A percentile compares a stretch with the other conserved stretches of the same genome.
Conservation (phyloP, 495 filamentous ascomycete genomes). For the Thozetella sp. region DNA sequence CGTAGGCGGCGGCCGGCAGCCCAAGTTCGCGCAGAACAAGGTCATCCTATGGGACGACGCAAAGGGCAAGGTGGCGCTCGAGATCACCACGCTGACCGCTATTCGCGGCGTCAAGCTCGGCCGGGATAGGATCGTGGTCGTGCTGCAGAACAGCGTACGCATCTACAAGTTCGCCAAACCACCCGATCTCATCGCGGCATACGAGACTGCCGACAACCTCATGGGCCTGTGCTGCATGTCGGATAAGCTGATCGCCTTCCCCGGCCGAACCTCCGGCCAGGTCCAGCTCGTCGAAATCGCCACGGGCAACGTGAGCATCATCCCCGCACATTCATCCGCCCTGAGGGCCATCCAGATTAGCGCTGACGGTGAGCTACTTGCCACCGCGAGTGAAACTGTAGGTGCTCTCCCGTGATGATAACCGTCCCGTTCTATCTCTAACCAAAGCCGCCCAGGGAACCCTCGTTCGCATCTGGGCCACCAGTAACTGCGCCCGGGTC, state of each 20-base stretch:
- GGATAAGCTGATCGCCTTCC: constrained; percentile 73
- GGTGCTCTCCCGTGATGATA: constrained; percentile 6
- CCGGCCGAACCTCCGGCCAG: constrained; percentile 82
- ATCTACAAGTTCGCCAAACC: constrained; percentile 79
- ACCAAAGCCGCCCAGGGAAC: constrained; percentile 62
- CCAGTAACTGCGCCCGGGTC: constrained; percentile 73
- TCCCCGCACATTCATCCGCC: constrained; percentile 83
- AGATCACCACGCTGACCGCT: constrained; percentile 54
- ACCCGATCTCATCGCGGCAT: constrained; percentile 71
- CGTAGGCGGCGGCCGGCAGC: constrained; percentile 84
- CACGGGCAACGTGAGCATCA: constrained; percentile 87
- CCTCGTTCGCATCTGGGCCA: constrained; percentile 81
- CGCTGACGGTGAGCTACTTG: constrained; percentile 77
- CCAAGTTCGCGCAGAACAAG: constrained; percentile 88
- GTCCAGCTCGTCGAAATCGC: constrained; percentile 87
- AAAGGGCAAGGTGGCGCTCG: constrained; percentile 71
- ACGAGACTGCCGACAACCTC: constrained; percentile 87
- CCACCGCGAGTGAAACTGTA: constrained; percentile 89
- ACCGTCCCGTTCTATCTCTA: neutral
- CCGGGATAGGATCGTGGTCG: constrained; percentile 77
- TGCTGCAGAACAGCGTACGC: constrained; percentile 79
- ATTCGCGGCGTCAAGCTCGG: constrained; percentile 80
- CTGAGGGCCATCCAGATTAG: constrained; percentile 82
- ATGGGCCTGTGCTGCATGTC: constrained; percentile 81
- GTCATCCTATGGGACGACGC: constrained; percentile 93